phyloP scores from a whole-genome alignment of 2,329 filamentous ascomycete species.

The Aspergillus thermomutatus region DNA sequence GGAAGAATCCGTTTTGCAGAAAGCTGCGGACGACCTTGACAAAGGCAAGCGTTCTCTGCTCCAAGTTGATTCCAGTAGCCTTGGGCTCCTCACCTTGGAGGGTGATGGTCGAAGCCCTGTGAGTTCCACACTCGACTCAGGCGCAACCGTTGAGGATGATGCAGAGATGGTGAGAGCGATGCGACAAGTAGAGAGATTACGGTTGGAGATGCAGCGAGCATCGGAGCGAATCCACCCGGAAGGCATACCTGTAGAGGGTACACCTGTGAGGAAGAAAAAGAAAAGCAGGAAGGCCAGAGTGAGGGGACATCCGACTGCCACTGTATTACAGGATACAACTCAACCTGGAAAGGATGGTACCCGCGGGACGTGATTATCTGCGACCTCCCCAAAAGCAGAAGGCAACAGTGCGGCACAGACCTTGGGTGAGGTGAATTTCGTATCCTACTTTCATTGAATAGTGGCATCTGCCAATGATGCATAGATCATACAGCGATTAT shows the following conservation, averaged over 20 bases:
- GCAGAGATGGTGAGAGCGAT: conserved; percentile 85
- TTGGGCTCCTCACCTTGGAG: conserved; percentile 69
- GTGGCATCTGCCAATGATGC: background rate
- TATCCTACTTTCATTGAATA: background rate
- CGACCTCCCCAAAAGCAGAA: background rate
- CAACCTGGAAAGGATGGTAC: background rate
- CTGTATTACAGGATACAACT: background rate
- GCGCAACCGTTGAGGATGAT: conserved; percentile 67
- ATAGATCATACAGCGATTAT: background rate
- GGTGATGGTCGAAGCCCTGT: conserved; percentile 29
- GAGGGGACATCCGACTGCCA: background rate
- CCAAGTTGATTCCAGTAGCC: conserved; percentile 80
- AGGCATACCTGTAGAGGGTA: conserved; percentile 44
- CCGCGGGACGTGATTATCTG: background rate
- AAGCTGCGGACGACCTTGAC: conserved; percentile 24
- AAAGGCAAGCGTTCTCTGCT: conserved; percentile 65
- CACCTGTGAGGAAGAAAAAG: conserved; percentile 53
- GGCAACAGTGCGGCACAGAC: background rate
- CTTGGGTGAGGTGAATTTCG: background rate
- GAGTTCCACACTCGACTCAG: conserved; percentile 52
- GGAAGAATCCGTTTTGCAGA: conserved; percentile 39
- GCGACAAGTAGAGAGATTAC: conserved; percentile 79
- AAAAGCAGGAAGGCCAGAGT: conserved; percentile 22
- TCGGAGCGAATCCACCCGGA: conserved; percentile 50
- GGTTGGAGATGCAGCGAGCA: conserved; percentile 72